A percentile compares a stretch with the other conserved stretches of the same genome.
Evolutionary conservation across 2,329 filamentous ascomycete species (phyloP).

Genomic region (Colletotrichum cereale): DNA sequence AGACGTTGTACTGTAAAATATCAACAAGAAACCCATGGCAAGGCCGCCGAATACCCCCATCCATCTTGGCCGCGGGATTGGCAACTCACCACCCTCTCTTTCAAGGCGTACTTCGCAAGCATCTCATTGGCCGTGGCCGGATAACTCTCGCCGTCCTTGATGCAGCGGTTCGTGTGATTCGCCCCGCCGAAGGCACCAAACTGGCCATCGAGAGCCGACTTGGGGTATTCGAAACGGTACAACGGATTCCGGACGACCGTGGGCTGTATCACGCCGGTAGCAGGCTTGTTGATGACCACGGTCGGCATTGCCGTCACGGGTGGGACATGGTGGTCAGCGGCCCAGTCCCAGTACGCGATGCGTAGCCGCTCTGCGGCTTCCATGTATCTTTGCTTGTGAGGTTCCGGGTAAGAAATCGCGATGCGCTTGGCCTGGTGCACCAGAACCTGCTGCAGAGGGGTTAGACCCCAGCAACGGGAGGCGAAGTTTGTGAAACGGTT

Average conservation of each 20-base stretch:
- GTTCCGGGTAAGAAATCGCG: constrained; percentile 37
- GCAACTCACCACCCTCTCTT: constrained; percentile 55
- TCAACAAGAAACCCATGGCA: constrained; percentile 11
- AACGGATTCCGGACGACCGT: constrained; percentile 64
- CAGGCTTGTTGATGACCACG: constrained; percentile 57
- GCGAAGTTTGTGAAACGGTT: constrained; percentile 39
- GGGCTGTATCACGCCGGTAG: constrained; percentile 45
- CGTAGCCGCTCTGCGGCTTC: constrained; percentile 61
- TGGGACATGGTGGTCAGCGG: constrained; percentile 56
- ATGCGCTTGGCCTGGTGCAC: constrained; percentile 44
- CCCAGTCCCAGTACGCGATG: constrained; percentile 70
- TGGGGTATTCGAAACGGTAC: constrained; percentile 63
- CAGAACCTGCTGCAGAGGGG: constrained; percentile 44
- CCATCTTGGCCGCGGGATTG: too few relatives aligned
- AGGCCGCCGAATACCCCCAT: not conserved
- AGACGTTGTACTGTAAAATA: constrained; percentile 55
- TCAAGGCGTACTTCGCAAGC: constrained; percentile 51
- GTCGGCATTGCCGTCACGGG: constrained; percentile 51
- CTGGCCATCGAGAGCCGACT: constrained; percentile 51
- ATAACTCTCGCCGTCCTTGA: constrained; percentile 48
- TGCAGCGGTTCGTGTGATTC: constrained; percentile 34
- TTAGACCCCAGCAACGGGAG: not conserved
- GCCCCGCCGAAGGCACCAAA: constrained; percentile 50
- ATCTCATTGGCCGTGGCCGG: constrained; percentile 53
- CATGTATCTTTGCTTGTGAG: constrained; percentile 49